phyloP scores from a whole-genome alignment of 2,329 filamentous ascomycete genomes.

The Allantophomopsis lycopodina region DNA sequence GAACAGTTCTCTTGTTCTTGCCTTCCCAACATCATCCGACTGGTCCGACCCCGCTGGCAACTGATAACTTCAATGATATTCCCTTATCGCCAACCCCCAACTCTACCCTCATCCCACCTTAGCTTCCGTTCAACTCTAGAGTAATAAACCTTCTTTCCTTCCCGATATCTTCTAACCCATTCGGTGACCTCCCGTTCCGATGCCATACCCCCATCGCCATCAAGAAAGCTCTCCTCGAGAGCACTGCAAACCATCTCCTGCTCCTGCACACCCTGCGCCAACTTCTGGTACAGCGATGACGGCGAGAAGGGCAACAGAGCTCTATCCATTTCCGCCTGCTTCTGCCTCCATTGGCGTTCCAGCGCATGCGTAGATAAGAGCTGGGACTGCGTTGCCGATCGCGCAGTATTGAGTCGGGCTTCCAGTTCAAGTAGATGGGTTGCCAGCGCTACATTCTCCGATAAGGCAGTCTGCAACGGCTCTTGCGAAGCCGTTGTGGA shows the following conservation, averaged over 20 bases:
- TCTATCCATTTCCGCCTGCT: conserved; percentile 78
- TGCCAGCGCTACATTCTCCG: conserved; percentile 60
- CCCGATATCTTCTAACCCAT: conserved; percentile 71
- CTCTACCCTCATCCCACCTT: conserved; percentile 89
- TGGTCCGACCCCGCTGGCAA: neutral
- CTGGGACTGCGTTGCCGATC: conserved; percentile 63
- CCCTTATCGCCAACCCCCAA: conserved; percentile 78
- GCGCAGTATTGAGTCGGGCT: conserved; percentile 39
- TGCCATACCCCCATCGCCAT: conserved; percentile 34
- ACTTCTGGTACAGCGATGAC: conserved; percentile 69
- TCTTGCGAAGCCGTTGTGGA: conserved; percentile 53
- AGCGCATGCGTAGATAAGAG: conserved; percentile 73
- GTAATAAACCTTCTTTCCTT: conserved; percentile 67
- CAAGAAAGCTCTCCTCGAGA: conserved; percentile 83
- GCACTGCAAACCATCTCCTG: conserved; percentile 70
- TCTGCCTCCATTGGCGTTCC: conserved; percentile 83
- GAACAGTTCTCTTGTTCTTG: too few species aligned
- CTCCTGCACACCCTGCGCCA: conserved; percentile 65
- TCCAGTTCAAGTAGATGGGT: conserved; percentile 47
- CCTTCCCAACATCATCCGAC: too few species aligned
- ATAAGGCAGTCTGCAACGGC: conserved; percentile 49
- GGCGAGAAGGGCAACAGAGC: conserved; percentile 77
- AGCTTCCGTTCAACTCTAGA: conserved; percentile 76
- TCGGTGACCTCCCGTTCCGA: conserved; percentile 74
- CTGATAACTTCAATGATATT: neutral